Evolutionary conservation across 140 eudicot genomes (phyloP).

Genomic region (Flaveria floridana): DNA sequence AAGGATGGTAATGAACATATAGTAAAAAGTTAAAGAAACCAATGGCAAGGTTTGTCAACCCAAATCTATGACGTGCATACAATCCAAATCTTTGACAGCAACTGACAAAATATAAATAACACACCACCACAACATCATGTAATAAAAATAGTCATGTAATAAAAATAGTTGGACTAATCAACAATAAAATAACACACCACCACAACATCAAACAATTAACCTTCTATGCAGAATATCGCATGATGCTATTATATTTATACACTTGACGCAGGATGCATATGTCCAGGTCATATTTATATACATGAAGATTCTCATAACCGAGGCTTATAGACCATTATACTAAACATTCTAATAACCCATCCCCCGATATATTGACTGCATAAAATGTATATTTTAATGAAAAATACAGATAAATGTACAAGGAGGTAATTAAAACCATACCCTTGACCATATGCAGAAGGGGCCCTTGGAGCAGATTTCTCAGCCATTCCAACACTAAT

Average conservation of each 20-base stretch:
- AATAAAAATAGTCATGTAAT: not conserved
- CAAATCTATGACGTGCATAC: no score
- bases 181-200: not conserved
- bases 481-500: constrained; percentile 84
- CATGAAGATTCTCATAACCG: not conserved
- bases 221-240: not conserved
- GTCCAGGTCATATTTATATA: not conserved
- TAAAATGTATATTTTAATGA: not conserved
- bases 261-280: not conserved
- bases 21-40: no score
- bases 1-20: no score
- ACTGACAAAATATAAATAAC: no score
- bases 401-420: not conserved
- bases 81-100: no score
- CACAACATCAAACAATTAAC: not conserved
- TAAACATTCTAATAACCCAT: not conserved
- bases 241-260: no score
- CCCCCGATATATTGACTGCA: not conserved
- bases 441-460: constrained; percentile 70
- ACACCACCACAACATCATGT: no score
- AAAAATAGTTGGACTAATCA: not conserved
- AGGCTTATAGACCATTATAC: not conserved
- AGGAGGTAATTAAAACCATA: constrained; percentile 22
- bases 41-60: no score
- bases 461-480: constrained; percentile 77